Evolutionary conservation across 345 rosid species (phyloP).

Genomic region (Excoecaria cochinchinensis): DNA sequence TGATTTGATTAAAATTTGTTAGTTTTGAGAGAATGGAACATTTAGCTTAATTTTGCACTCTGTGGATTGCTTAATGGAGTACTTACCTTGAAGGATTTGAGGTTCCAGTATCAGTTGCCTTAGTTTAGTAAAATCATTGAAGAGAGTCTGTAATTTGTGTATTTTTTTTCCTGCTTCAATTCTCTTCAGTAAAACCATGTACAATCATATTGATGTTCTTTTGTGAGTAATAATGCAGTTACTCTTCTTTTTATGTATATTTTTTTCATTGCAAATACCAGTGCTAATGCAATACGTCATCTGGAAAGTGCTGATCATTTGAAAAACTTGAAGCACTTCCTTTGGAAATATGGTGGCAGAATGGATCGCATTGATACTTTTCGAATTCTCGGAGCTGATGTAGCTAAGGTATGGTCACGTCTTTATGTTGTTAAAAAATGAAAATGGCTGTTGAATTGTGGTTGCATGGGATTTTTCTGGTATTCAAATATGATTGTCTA

Average conservation of each 20-base stretch:
- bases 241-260: constrained; percentile 6
- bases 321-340: constrained; percentile 75
- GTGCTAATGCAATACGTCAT: constrained; percentile 68
- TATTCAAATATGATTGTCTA: background rate
- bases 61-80: background rate
- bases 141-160: background rate
- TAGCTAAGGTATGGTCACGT: constrained; percentile 51
- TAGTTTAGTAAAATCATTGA: background rate
- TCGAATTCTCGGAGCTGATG: constrained; percentile 51
- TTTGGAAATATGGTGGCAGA: constrained; percentile 66
- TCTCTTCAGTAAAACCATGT: background rate
- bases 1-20: no score
- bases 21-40: background rate
- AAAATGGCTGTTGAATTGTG: constrained; percentile 3
- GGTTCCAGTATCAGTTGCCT: background rate
- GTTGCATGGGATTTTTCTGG: background rate
- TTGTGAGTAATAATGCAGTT: background rate
- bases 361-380: constrained; percentile 57
- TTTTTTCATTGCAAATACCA: constrained; percentile 13
- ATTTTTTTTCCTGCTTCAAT: background rate
- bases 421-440: background rate
- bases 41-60: background rate
- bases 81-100: background rate
- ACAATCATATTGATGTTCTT: background rate
- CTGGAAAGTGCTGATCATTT: constrained; percentile 62